Base-by-base conservation (phyloP, 164 flowering plant species). In the Hamamelis virginiana region DNA sequence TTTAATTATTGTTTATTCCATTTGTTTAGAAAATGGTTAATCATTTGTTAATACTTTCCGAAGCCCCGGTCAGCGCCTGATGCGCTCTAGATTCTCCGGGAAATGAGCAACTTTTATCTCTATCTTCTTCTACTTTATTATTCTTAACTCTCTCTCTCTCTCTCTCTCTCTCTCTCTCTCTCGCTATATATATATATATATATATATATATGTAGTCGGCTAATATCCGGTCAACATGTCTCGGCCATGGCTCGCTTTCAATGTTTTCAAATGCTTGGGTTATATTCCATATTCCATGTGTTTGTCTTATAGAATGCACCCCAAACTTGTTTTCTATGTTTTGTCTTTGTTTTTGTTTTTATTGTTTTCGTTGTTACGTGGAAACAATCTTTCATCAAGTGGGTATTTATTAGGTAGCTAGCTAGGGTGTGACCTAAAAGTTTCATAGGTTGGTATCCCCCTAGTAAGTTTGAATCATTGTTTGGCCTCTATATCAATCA, bases 51-150 rank as follows among this genome's bases (percentile, higher is more conserved):
- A 75, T 83, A 59, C 55, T 56, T 81, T 84, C 66, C 73, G 78
- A 81, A 82, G 79, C 68, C 60, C 55, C 64, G 87, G 92, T 90
- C 92, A 88, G 96, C 92, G 96, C 73, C 83, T 83, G 80, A 87
- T 87, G 84, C 92, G 96, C 90, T 87, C 86, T 82, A 87, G 96
- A 88, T 84, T 82, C 87, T 77, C 81, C 82, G 85, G 87, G 88
- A 85, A 81, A 57, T 74, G 82, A 57, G 68, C 68, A 22, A 0
- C 65, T 78, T 74, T 66, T 18, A 33, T 67, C 69, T 21, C 62
- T 60, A 60, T 72, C 52, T 47, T 23, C 9, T 13, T 5, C 61
- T 62, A 65, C 46, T 59, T 12, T 59, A 59, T 41, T 65, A 18
- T 12, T 56, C 16, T 18, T 33, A 33, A 33, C 45, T 6, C 43